Evolutionary conservation across 192 early-diverging fungal species (phyloP).

Genomic region (Diversispora epigaea): DNA sequence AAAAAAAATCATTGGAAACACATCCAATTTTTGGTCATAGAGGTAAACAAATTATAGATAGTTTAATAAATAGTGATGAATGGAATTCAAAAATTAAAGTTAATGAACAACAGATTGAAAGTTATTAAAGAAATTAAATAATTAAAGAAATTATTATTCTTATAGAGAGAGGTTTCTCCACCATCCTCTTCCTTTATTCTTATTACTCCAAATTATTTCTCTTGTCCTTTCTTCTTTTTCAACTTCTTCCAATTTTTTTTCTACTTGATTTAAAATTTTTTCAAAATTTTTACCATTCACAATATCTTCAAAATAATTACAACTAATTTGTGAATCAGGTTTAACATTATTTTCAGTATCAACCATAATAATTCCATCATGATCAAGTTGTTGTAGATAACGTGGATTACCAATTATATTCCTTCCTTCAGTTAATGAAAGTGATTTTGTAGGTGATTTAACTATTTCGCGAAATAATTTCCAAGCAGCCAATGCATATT

Average conservation of each 20-base stretch:
- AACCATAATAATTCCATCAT: slow-evolving; percentile 23
- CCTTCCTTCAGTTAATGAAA: not conserved
- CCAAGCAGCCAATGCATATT: slow-evolving; percentile 28
- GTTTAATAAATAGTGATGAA: slow-evolving; percentile 36
- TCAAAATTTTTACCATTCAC: slow-evolving; percentile 21
- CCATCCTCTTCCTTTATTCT: slow-evolving; percentile 11
- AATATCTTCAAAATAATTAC: slow-evolving; percentile 8
- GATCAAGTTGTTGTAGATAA: not conserved
- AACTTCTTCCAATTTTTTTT: slow-evolving; percentile 19
- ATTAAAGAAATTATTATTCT: too few species aligned
- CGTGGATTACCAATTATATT: slow-evolving; percentile 26
- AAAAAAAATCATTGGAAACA: slow-evolving; percentile 26
- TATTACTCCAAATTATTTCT: slow-evolving; percentile 31
- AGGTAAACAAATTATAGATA: slow-evolving; percentile 40
- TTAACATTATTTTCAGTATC: slow-evolving; percentile 12
- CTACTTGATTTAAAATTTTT: slow-evolving; percentile 16
- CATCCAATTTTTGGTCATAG: slow-evolving; percentile 48
- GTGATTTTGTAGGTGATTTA: slow-evolving; percentile 20
- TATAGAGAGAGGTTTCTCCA: too few species aligned
- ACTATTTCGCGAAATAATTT: slow-evolving; percentile 26
- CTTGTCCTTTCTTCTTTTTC: slow-evolving; percentile 23
- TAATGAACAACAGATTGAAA: too few species aligned
- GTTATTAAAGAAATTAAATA: too few species aligned
- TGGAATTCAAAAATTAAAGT: not conserved
- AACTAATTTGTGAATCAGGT: slow-evolving; percentile 25